Conservation (phyloP, 2,329 filamentous ascomycete genomes). For the Berkeleyomyces rouxiae region DNA sequence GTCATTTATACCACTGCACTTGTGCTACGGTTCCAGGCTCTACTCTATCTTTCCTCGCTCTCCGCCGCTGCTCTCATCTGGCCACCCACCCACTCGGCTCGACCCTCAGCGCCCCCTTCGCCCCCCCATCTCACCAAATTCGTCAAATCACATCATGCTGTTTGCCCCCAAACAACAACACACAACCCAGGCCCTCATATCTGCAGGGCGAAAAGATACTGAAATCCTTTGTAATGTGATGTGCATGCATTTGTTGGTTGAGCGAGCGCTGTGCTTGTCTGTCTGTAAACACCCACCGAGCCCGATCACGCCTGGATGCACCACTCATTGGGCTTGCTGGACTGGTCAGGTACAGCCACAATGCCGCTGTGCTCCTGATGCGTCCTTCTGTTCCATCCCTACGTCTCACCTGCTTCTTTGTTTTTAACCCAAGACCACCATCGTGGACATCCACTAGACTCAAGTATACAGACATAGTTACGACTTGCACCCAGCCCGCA, state of each 20-base stretch:
- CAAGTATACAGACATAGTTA: too few relatives aligned
- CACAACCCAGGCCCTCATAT: background rate
- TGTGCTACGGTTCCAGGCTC: too few relatives aligned
- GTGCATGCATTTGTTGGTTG: background rate
- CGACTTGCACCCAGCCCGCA: too few relatives aligned
- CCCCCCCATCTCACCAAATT: background rate
- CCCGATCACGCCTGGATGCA: too few relatives aligned
- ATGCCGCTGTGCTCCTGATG: background rate
- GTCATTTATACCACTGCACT: too few relatives aligned
- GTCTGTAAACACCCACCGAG: too few relatives aligned
- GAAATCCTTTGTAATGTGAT: background rate
- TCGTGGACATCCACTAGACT: background rate
- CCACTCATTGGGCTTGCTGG: too few relatives aligned
- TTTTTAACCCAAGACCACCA: background rate
- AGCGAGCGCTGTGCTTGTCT: background rate
- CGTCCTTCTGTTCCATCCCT: background rate
- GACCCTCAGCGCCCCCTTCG: background rate
- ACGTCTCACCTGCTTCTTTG: background rate
- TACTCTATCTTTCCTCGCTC: too few relatives aligned
- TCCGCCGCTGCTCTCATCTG: too few relatives aligned
- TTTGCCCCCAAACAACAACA: background rate
- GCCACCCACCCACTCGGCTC: too few relatives aligned
- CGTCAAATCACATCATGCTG: background rate
- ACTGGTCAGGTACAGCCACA: background rate
- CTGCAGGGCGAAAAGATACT: background rate